phyloP scores from a whole-genome alignment of 164 flowering plant genomes.

The Piper betle region DNA sequence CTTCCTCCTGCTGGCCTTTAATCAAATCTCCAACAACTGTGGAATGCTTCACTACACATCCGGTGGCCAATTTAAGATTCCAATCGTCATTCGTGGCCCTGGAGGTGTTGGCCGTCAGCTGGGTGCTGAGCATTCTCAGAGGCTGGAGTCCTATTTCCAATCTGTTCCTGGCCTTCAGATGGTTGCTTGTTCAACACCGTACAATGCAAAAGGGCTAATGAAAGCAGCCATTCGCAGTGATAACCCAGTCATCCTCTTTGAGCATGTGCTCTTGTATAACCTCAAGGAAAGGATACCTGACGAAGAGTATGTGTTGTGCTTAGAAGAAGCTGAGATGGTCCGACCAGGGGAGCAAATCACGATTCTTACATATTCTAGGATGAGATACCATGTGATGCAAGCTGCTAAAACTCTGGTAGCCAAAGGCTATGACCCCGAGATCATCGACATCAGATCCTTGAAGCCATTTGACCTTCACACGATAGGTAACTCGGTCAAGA shows the following conservation, averaged over 20 bases:
- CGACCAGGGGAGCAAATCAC: conserved; percentile 87
- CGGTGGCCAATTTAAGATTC: conserved; percentile 84
- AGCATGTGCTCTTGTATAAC: conserved; percentile 80
- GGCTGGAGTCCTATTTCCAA: conserved; percentile 83
- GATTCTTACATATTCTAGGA: conserved; percentile 74
- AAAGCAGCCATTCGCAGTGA: conserved; percentile 89
- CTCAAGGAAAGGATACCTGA: conserved; percentile 85
- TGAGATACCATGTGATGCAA: conserved; percentile 94
- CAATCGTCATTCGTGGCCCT: conserved; percentile 79
- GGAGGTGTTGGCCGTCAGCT: conserved; percentile 92
- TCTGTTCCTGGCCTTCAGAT: conserved; percentile 88
- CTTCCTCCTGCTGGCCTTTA: conserved; percentile 73
- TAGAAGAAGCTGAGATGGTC: conserved; percentile 94
- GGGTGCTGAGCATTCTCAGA: conserved; percentile 88
- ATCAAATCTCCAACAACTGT: conserved; percentile 85
- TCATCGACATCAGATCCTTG: conserved; percentile 79
- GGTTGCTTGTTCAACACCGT: conserved; percentile 94
- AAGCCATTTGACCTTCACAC: conserved; percentile 81
- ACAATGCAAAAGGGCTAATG: conserved; percentile 90
- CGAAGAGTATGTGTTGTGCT: conserved; percentile 57
- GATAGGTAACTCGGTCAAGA: conserved; percentile 77
- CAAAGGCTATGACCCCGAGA: conserved; percentile 89
- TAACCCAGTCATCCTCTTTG: conserved; percentile 78
- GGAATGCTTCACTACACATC: conserved; percentile 96
- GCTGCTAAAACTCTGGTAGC: conserved; percentile 82